phyloP scores from a whole-genome alignment of 2,329 filamentous ascomycete genomes.

The Hypoxylon sp. region DNA sequence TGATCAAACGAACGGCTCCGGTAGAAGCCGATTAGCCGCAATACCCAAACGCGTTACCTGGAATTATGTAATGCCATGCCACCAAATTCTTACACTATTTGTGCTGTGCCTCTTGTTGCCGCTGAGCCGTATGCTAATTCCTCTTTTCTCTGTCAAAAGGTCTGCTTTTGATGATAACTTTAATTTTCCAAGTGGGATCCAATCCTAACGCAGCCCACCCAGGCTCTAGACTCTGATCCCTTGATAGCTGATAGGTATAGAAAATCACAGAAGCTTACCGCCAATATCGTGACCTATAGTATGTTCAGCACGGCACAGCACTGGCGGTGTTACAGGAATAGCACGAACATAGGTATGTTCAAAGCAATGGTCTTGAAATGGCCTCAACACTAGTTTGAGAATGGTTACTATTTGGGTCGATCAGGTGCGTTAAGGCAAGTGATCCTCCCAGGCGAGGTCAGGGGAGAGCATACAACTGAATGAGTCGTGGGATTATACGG shows the following conservation, averaged over 20 bases:
- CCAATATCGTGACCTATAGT: not conserved
- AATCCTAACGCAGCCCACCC: constrained; percentile 1
- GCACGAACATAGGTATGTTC: not conserved
- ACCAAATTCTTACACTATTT: not conserved
- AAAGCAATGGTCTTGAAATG: constrained; percentile 1
- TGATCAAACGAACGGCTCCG: not conserved
- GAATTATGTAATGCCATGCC: constrained; percentile 1
- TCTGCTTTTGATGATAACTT: not conserved
- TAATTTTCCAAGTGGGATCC: not conserved
- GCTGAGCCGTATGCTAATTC: not conserved
- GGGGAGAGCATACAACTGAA: not conserved
- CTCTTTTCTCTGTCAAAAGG: not conserved
- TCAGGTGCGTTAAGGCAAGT: not conserved
- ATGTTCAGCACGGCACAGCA: constrained; percentile 4
- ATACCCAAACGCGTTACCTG: not conserved
- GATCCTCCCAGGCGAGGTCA: not conserved
- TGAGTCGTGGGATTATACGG: not conserved
- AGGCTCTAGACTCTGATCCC: not conserved
- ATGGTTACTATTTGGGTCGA: not conserved
- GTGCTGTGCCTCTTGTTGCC: constrained; percentile 3
- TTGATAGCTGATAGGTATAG: not conserved
- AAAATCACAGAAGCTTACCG: not conserved
- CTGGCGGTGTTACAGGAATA: not conserved
- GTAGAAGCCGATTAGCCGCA: not conserved
- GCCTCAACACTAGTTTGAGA: not conserved